A percentile compares a stretch with the other conserved stretches of the same genome.
Conservation (phyloP, 1,139 yeast genomes). For the Williopsis jadinii region DNA sequence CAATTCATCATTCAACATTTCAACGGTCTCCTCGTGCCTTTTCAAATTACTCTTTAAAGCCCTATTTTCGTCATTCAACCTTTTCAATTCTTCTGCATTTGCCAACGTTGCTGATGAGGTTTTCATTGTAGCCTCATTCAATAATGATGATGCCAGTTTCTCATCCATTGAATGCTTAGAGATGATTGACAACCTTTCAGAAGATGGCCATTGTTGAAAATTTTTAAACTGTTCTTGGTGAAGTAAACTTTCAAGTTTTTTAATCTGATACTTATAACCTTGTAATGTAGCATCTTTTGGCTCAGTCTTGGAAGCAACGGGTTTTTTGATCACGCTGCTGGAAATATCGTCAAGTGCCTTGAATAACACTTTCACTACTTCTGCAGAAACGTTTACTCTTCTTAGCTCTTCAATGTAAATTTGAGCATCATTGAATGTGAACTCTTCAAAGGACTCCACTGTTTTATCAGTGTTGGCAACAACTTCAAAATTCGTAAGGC, state of each 20-base stretch:
- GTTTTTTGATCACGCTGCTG: conserved; percentile 22
- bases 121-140: not conserved
- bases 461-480: conserved; percentile 22
- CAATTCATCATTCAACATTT: conserved; percentile 14
- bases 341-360: conserved; percentile 40
- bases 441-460: conserved; percentile 13
- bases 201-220: conserved; percentile 49
- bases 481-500: conserved; percentile 36
- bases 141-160: conserved; percentile 2
- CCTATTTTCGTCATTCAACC: conserved; percentile 10
- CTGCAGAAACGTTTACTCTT: conserved; percentile 21
- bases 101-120: conserved; percentile 1
- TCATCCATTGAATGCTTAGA: conserved; percentile 11
- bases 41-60: conserved; percentile 9
- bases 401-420: conserved; percentile 29
- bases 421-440: conserved; percentile 26
- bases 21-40: conserved; percentile 10
- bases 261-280: conserved; percentile 54
- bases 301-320: not conserved
- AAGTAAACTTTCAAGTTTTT: conserved; percentile 55
- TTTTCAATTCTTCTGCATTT: conserved; percentile 4
- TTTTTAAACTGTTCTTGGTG: conserved; percentile 61
- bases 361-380: conserved; percentile 36
- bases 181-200: conserved; percentile 10
- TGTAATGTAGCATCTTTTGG: conserved; percentile 31